Base-by-base conservation (phyloP, 164 flowering plant genomes). In the Echeveria elegans region DNA sequence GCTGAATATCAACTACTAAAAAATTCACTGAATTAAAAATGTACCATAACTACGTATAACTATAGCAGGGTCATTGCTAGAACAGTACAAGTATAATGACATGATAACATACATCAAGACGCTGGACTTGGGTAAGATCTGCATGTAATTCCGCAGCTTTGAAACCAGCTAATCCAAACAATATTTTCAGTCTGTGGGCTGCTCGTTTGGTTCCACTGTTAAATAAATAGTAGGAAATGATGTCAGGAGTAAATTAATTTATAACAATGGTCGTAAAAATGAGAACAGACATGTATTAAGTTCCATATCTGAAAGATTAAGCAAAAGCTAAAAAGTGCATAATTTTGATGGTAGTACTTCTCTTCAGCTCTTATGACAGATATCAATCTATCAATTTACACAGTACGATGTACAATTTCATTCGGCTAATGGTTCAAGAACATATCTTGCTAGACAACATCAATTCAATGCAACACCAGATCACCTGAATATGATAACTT, bases 71-170 rank as follows among this genome's bases (percentile, higher is more conserved):
- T 50, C 58, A 50, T 0, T n/a, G 58, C 2, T 5, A 62, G 6
- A 16, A 30, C 41, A 63, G 15, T 19, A 60, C 37, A n/a, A n/a
- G n/a, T n/a, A n/a, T n/a, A n/a, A n/a, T n/a, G n/a, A n/a, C n/a
- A n/a, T n/a, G n/a, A n/a, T 47, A 56, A 72, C 91, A 79, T 72
- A 92, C 97, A 71, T 86, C 95, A 73, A 94, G 92, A 53, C 98
- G 96, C 73, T 94, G 98, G 68, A 77, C 85, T 82, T 94, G 98
- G 47, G 98, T 94, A 64, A 89, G 96, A 79, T 91, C 82, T 48
- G 90, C 96, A 80, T 94, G 98, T 73, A 94, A 91, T 77, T 94
- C 98, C 34, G 97, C 90, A 76, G 98, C 96, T 83, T 85, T 88
- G 14, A 81, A 72, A 23, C 93, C 95, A 74, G 84, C 81, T 73